phyloP scores from a whole-genome alignment of 2,329 filamentous ascomycete genomes.

The Coniochaeta hoffmannii region DNA sequence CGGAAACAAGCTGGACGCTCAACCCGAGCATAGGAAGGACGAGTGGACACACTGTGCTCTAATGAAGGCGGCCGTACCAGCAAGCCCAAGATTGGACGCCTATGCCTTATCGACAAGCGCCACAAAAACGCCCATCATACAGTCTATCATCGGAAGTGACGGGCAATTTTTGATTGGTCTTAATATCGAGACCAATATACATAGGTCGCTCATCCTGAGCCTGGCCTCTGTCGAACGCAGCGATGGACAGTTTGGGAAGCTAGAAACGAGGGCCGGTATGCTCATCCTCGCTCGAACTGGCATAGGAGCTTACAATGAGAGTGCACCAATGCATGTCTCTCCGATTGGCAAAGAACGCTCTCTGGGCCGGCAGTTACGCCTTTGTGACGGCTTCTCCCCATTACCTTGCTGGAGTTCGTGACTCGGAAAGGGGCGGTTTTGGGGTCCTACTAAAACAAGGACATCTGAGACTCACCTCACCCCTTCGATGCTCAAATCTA shows the following conservation, averaged over 20 bases:
- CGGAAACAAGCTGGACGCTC: background rate
- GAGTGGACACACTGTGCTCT: background rate
- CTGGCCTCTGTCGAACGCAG: constrained; percentile 4
- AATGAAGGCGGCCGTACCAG: background rate
- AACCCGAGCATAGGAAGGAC: background rate
- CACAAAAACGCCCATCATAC: background rate
- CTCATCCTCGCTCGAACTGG: background rate
- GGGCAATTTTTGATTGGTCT: constrained; percentile 13
- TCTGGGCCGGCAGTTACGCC: constrained; percentile 10
- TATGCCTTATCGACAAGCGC: background rate
- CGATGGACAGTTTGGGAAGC: background rate
- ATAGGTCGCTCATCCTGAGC: constrained; percentile 1
- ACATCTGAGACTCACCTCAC: background rate
- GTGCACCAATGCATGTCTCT: background rate
- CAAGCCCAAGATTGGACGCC: background rate
- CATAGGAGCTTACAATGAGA: background rate
- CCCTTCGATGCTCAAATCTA: background rate
- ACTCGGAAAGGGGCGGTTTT: background rate
- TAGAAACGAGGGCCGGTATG: background rate
- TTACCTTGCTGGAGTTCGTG: background rate
- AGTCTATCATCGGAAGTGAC: constrained; percentile 12
- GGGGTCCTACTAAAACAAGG: background rate
- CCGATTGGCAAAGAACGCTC: constrained; percentile 8
- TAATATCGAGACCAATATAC: constrained; percentile 14
- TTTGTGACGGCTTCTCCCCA: background rate